Percentiles rank a stretch among this genome's conserved stretches.
phyloP scores from a whole-genome alignment of 345 rosid species.

The sweet orange (Citrus sinensis) region DNA sequence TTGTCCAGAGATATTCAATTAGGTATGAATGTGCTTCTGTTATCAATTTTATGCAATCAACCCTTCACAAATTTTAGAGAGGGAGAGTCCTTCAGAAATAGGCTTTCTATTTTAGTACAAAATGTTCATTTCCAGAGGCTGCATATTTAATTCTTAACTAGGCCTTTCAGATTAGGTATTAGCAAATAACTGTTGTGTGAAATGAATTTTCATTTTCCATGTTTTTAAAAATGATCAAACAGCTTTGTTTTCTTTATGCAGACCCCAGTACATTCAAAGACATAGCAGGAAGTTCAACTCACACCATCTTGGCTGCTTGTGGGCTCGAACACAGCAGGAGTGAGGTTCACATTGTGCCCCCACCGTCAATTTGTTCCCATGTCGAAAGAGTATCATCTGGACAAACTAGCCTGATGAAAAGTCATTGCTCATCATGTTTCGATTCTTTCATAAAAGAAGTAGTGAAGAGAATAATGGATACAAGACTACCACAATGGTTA shows the following conservation, averaged over 20 bases:
- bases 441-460: conserved; percentile 79
- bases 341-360: conserved; percentile 54
- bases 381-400: conserved; percentile 40
- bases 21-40: conserved; percentile 43
- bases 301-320: conserved; percentile 81
- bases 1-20: conserved; percentile 54
- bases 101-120: background rate
- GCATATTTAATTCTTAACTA: background rate
- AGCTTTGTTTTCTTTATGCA: conserved; percentile 27
- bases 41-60: conserved; percentile 5
- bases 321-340: conserved; percentile 70
- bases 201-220: background rate
- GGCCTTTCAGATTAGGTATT: background rate
- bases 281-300: conserved; percentile 66
- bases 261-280: conserved; percentile 56
- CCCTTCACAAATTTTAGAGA: background rate
- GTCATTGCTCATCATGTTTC: conserved; percentile 77
- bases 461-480: conserved; percentile 77
- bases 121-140: background rate
- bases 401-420: conserved; percentile 67
- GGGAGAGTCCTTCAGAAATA: background rate
- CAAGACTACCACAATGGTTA: conserved; percentile 69
- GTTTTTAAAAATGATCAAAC: conserved; percentile 9
- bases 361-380: conserved; percentile 58
- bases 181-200: background rate